A percentile compares a stretch with the other conserved stretches of the same genome.
These are phyloP conservation scores for Amanita polypyramis DNA, from an alignment of 768 basidiomycete species.

Conservation along the genomic window DNA sequence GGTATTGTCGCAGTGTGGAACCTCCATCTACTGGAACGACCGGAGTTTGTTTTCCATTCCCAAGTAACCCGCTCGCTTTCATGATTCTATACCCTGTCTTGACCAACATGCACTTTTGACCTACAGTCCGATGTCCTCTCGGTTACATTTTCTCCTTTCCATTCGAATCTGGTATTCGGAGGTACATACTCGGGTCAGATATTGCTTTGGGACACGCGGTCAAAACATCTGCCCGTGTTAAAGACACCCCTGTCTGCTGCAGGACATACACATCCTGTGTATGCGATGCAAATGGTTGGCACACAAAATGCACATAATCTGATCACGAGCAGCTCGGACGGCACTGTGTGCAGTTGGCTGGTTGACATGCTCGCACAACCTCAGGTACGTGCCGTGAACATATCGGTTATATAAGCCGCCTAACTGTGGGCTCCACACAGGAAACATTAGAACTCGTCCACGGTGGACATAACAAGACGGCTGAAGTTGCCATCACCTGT, in stretches of 20 bases:
- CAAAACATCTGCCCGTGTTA: constrained; percentile 90
- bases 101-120: constrained; percentile 9
- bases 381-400: constrained; percentile 43
- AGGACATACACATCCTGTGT: constrained; percentile 97
- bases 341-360: constrained; percentile 94
- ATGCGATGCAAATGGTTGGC: constrained; percentile 97
- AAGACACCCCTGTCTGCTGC: constrained; percentile 95
- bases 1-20: constrained; percentile 98
- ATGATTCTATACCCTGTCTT: neutral
- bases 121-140: constrained; percentile 92
- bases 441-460: constrained; percentile 91
- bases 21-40: constrained; percentile 85
- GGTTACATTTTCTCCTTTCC: constrained; percentile 94
- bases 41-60: constrained; percentile 97
- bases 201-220: constrained; percentile 94
- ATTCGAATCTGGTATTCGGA: constrained; percentile 93
- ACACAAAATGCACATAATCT: constrained; percentile 98
- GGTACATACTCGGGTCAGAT: constrained; percentile 99
- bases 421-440: constrained; percentile 26
- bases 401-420: neutral
- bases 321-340: constrained; percentile 95
- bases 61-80: constrained; percentile 44
- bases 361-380: constrained; percentile 99
- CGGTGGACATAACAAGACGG: constrained; percentile 90
- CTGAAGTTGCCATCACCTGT: constrained; percentile 89